Evolutionary conservation across 2,329 filamentous ascomycete genomes (phyloP).

Genomic region (Colletotrichum lindemuthianum): DNA sequence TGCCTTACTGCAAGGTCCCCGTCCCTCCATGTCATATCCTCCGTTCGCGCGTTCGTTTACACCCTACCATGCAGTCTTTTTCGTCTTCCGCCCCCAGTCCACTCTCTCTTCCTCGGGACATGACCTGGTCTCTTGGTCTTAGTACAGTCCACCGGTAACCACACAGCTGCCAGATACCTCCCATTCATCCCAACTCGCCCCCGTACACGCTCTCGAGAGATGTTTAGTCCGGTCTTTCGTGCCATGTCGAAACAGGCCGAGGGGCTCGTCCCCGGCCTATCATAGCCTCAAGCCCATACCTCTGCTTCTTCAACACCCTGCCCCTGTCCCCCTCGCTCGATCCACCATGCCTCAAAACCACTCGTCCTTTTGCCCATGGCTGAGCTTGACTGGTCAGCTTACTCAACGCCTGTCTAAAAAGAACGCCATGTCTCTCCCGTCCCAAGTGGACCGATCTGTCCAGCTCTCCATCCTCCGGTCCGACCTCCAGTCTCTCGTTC

Average conservation of each 20-base stretch:
- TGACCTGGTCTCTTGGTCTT: constrained; percentile 23
- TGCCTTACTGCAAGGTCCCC: constrained; percentile 34
- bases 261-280: constrained; percentile 42
- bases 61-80: too few relatives aligned
- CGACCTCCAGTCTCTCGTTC: constrained; percentile 38
- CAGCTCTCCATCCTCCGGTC: constrained; percentile 33
- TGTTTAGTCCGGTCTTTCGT: constrained; percentile 36
- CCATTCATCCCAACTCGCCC: constrained; percentile 26
- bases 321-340: constrained; percentile 44
- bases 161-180: constrained; percentile 24
- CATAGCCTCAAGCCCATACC: constrained; percentile 37
- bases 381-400: constrained; percentile 45
- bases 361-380: constrained; percentile 46
- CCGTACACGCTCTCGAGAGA: constrained; percentile 42
- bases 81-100: too few relatives aligned
- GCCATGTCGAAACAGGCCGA: constrained; percentile 38
- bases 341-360: constrained; percentile 52
- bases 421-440: constrained; percentile 36
- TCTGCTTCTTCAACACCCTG: constrained; percentile 36
- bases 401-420: constrained; percentile 41
- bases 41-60: too few relatives aligned
- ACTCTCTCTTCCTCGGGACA: background rate
- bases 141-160: background rate
- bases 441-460: constrained; percentile 36
- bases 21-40: constrained; percentile 20